Evolutionary conservation across 768 basidiomycete species (phyloP), one percentile per base, ranked within the genome.

Genomic region (Coprinopsis cinerea): DNA sequence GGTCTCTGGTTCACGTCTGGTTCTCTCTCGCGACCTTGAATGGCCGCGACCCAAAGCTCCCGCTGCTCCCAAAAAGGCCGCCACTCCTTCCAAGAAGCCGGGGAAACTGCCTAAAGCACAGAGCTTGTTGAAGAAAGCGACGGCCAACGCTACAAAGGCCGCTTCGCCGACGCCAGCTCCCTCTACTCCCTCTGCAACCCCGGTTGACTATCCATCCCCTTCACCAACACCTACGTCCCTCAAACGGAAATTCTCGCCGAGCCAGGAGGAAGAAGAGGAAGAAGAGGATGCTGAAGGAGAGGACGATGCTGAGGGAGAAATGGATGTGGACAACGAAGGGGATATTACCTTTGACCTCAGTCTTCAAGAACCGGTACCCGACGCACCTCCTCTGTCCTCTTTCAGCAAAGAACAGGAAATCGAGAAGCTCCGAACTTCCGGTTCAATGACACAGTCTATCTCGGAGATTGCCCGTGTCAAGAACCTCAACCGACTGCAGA

Each of bases 381-480:
- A 80, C 44, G 62, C 79, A 0, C 77, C 73, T 9, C 78, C 82
- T 2, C 62, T 75, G 22, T 68, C 81, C 35, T 61, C 81, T 17
- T 94, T 94, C 74, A 94, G 92, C 66, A 99, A 99, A 68, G 90
- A 96, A 67, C 88, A 95, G 68, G 96, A 99, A 67, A 98, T 98
- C 60, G 95, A 98, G 72, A 97, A 97, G 67, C 80, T 98, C 14
- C 88, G 96, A 18, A 95, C 93, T 15, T 92, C 92, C 10, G 96
- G 96, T 10, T 97, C 93, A 25, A 98, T 99, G 94, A 98, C 96
- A 3, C 96, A 99, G 68, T 92, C 91, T 42, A 90, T 97, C 53
- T 95, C 92, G 44, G 96, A 99, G 72, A 87, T 99, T 59, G 88
- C 95, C 15, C 85, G 96, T 46, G 96, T 99, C 60, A 98, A 98